Conservation (phyloP, 768 basidiomycete species). For the Kwoniella dendrophila region DNA sequence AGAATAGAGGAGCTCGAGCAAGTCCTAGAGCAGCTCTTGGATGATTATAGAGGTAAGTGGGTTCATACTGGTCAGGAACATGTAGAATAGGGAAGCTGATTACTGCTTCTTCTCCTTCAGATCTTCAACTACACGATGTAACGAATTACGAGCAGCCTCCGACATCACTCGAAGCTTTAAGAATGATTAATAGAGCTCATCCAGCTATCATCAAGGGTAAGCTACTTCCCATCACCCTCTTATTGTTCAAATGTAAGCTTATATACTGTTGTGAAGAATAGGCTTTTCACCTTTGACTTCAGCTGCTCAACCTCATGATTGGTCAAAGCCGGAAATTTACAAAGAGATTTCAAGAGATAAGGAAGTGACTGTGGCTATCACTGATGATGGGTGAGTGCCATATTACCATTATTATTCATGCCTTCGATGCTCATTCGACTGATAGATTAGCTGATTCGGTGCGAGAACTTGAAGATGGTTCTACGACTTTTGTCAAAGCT, state of each 20-base stretch:
- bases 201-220: slow-evolving; percentile 73
- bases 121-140: slow-evolving; percentile 20
- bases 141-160: slow-evolving; percentile 62
- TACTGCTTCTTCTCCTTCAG: slow-evolving; percentile 9
- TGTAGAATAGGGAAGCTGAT: background rate
- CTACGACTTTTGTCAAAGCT: slow-evolving; percentile 76
- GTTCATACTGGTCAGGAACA: background rate
- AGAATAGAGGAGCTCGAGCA: slow-evolving; percentile 3
- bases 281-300: slow-evolving; percentile 42
- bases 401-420: background rate
- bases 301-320: slow-evolving; percentile 58
- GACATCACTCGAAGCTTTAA: slow-evolving; percentile 69
- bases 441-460: slow-evolving; percentile 76
- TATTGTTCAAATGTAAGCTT: background rate
- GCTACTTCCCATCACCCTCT: slow-evolving; percentile 40
- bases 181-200: slow-evolving; percentile 68
- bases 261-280: background rate
- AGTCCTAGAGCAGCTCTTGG: slow-evolving; percentile 22
- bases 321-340: slow-evolving; percentile 61
- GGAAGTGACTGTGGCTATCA: slow-evolving; percentile 72
- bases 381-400: slow-evolving; percentile 73
- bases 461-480: slow-evolving; percentile 60
- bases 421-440: background rate
- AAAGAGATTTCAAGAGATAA: slow-evolving; percentile 66
- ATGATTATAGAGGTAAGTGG: slow-evolving; percentile 37